Evolutionary conservation across 768 basidiomycete species (phyloP).

Genomic region (Hirschioporus abietinus): DNA sequence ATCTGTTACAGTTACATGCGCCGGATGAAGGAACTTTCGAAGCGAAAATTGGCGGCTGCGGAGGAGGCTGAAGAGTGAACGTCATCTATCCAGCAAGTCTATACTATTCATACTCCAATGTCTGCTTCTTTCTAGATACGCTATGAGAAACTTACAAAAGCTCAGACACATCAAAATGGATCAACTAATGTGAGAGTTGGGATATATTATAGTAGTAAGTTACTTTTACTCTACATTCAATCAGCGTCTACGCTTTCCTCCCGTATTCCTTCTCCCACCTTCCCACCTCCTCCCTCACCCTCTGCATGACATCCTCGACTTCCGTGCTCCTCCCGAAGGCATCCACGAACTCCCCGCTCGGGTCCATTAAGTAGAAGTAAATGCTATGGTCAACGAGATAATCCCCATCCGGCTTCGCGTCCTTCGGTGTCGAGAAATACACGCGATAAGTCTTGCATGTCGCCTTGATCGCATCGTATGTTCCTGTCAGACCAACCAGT

Average conservation of each 20-base stretch:
- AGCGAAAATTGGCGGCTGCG: slow-evolving; percentile 51
- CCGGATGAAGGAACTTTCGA: slow-evolving; percentile 80
- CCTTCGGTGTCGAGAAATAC: slow-evolving; percentile 94
- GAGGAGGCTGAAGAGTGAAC: slow-evolving; percentile 28
- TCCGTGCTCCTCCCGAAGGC: slow-evolving; percentile 87
- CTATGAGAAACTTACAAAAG: neutral
- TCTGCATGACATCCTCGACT: slow-evolving; percentile 60
- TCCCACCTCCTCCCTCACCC: slow-evolving; percentile 48
- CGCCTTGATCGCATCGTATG: slow-evolving; percentile 79
- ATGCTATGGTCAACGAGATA: slow-evolving; percentile 97
- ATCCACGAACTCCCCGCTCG: slow-evolving; percentile 88
- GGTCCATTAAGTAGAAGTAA: slow-evolving; percentile 98
- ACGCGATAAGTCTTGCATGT: slow-evolving; percentile 95
- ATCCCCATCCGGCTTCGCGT: slow-evolving; percentile 84
- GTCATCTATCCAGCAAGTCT: too few relatives aligned
- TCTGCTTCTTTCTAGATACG: neutral
- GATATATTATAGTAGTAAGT: neutral
- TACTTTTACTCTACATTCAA: neutral
- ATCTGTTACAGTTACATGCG: slow-evolving; percentile 61
- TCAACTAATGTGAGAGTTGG: neutral
- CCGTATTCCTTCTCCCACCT: slow-evolving; percentile 35
- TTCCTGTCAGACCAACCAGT: slow-evolving; percentile 82
- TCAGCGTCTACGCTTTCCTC: slow-evolving; percentile 20
- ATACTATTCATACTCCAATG: neutral
- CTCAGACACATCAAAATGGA: neutral